Conservation (phyloP, 768 basidiomycete species). For the Cystobasidium tubakii region DNA sequence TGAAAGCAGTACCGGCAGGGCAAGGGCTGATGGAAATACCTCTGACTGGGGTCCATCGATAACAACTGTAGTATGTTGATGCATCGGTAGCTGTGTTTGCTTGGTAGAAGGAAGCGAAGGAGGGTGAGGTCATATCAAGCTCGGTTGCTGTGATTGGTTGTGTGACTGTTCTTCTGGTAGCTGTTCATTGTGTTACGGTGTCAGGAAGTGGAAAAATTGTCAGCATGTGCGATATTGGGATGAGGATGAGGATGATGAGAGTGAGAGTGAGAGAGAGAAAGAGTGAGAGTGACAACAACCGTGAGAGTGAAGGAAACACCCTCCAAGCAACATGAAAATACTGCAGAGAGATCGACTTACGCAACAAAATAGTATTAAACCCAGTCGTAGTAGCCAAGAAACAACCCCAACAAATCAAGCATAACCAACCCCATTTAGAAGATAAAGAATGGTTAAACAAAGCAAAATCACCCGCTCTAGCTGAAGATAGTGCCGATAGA, state of each 20-base stretch:
- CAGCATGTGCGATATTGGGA: not conserved
- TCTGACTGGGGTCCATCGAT: not conserved
- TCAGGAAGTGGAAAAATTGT: not conserved
- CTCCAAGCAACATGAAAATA: too few species aligned
- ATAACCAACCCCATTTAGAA: not conserved
- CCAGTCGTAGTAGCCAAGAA: conserved; percentile 8
- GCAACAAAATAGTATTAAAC: conserved; percentile 8
- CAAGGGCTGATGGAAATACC: conserved; percentile 1
- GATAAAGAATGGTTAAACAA: not conserved
- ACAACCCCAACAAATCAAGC: not conserved
- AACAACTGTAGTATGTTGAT: not conserved
- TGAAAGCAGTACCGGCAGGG: conserved; percentile 25
- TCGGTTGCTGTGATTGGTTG: not conserved
- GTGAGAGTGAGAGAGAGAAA: too few species aligned
- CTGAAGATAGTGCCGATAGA: not conserved
- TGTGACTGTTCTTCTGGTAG: not conserved
- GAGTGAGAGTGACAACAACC: too few species aligned
- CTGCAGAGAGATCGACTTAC: too few species aligned
- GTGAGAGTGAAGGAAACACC: too few species aligned
- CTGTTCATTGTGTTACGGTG: not conserved
- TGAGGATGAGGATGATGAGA: not conserved
- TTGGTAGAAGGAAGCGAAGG: conserved; percentile 1
- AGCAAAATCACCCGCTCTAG: not conserved
- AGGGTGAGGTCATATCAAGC: conserved; percentile 16
- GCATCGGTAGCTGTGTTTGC: not conserved